A percentile compares a stretch with the other conserved stretches of the same genome.
Conservation (phyloP, 345 rosid genomes). For the Arabis hirsuta region DNA sequence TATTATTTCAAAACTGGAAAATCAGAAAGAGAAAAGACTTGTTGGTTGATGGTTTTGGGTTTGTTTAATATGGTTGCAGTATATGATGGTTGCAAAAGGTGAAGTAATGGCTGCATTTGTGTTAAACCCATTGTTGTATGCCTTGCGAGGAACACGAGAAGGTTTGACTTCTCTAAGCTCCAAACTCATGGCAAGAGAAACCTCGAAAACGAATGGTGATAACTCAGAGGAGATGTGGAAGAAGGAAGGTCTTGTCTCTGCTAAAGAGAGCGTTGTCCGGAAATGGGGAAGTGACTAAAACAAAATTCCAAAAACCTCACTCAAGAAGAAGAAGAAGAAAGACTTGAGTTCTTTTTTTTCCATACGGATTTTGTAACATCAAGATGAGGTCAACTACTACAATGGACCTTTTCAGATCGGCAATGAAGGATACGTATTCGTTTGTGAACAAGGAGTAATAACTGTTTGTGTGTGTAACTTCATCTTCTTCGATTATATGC, state of each 20-base stretch:
- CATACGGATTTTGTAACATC: background rate
- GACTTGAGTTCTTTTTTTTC: background rate
- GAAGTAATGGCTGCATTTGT: conserved; percentile 68
- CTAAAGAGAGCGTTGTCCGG: conserved; percentile 73
- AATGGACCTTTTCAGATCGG: background rate
- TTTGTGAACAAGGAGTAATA: conserved; percentile 7
- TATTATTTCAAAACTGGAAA: background rate
- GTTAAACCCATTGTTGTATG: conserved; percentile 72
- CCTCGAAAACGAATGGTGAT: conserved; percentile 35
- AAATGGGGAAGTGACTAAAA: conserved; percentile 83
- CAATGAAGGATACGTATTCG: conserved; percentile 13
- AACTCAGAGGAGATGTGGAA: conserved; percentile 42
- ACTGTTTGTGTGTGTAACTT: background rate
- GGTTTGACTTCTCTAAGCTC: conserved; percentile 57
- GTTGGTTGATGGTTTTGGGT: conserved; percentile 4
- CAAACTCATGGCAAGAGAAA: conserved; percentile 48
- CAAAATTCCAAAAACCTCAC: background rate
- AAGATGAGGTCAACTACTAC: conserved; percentile 3
- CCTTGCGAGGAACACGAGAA: conserved; percentile 71
- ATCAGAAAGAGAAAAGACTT: background rate
- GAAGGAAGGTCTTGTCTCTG: conserved; percentile 58
- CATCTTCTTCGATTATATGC: background rate
- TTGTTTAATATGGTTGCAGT: conserved; percentile 50
- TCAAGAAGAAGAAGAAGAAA: background rate
- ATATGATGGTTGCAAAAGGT: conserved; percentile 74